phyloP scores from a whole-genome alignment of 306 rosid genomes.

The Macrotyloma uniflorum region DNA sequence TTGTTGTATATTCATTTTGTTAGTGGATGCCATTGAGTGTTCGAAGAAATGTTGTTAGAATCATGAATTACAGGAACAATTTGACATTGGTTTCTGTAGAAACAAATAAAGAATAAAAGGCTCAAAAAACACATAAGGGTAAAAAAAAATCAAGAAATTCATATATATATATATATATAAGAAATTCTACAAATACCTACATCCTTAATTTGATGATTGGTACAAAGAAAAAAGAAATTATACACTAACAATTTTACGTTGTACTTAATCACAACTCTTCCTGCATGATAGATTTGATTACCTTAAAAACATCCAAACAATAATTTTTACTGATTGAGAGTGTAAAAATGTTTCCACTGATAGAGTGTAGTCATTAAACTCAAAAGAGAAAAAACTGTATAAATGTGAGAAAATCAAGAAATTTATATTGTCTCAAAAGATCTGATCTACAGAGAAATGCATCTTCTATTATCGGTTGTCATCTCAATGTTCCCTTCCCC shows the following conservation, averaged over 20 bases:
- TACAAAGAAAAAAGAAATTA: neutral
- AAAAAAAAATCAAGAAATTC: neutral
- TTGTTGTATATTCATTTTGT: conserved; percentile 21
- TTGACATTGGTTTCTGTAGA: neutral
- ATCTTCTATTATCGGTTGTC: conserved; percentile 15
- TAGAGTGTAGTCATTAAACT: too few species aligned
- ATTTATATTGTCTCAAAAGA: neutral
- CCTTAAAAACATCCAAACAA: too few species aligned
- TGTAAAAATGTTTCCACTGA: too few species aligned
- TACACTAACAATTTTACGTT: too few species aligned
- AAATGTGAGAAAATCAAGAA: neutral
- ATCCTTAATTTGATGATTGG: conserved; percentile 4
- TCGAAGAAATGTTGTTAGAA: conserved; percentile 11
- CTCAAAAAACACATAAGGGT: neutral
- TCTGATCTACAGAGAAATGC: conserved; percentile 8
- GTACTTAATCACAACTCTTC: too few species aligned
- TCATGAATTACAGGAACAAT: conserved; percentile 19
- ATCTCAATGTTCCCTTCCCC: conserved; percentile 16
- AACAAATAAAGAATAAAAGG: conserved; percentile 8
- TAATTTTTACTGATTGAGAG: too few species aligned
- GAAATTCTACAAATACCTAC: conserved; percentile 11
- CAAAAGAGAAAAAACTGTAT: neutral
- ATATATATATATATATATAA: conserved; percentile 5
- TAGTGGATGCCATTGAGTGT: conserved; percentile 28
- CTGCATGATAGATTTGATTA: too few species aligned